These are phyloP conservation scores for Pugionium cornutum DNA, from an alignment of 345 rosid genomes.

Conservation along the genomic window DNA sequence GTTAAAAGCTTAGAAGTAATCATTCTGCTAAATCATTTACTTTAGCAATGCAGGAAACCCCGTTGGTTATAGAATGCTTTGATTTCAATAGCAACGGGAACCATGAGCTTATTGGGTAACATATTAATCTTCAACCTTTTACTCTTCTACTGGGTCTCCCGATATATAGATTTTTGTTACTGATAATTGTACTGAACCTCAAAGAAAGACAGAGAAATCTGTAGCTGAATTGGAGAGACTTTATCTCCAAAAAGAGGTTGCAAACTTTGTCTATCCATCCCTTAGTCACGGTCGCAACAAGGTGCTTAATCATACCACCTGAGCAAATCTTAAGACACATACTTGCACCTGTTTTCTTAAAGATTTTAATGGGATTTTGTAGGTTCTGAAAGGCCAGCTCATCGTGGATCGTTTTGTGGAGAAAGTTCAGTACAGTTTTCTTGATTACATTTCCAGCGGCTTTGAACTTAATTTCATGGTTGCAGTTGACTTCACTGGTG, in stretches of 20 bases:
- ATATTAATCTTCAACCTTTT: conserved; percentile 8
- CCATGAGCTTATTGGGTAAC: conserved; percentile 72
- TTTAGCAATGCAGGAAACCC: conserved; percentile 54
- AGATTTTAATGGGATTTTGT: conserved; percentile 21
- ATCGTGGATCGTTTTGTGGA: conserved; percentile 66
- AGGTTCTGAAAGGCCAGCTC: conserved; percentile 77
- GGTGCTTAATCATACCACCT: conserved; percentile 43
- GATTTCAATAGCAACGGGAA: conserved; percentile 77
- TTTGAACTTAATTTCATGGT: conserved; percentile 89
- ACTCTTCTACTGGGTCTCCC: neutral
- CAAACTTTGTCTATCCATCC: conserved; percentile 52
- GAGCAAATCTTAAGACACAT: neutral
- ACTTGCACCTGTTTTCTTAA: conserved; percentile 1
- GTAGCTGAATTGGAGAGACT: conserved; percentile 64
- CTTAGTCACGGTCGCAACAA: conserved; percentile 50
- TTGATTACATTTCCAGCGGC: conserved; percentile 85
- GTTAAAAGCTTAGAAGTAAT: neutral
- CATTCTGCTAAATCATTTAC: conserved; percentile 7
- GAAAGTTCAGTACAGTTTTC: conserved; percentile 67
- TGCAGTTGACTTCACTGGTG: conserved; percentile 93
- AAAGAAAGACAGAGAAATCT: conserved; percentile 71
- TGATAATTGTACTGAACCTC: conserved; percentile 26
- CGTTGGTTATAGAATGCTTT: conserved; percentile 77
- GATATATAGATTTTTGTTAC: neutral
- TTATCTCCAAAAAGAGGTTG: conserved; percentile 49